A percentile compares a stretch with the other conserved stretches of the same genome.
Evolutionary conservation across 345 rosid genomes (phyloP).

Genomic region (Acer saccharum): DNA sequence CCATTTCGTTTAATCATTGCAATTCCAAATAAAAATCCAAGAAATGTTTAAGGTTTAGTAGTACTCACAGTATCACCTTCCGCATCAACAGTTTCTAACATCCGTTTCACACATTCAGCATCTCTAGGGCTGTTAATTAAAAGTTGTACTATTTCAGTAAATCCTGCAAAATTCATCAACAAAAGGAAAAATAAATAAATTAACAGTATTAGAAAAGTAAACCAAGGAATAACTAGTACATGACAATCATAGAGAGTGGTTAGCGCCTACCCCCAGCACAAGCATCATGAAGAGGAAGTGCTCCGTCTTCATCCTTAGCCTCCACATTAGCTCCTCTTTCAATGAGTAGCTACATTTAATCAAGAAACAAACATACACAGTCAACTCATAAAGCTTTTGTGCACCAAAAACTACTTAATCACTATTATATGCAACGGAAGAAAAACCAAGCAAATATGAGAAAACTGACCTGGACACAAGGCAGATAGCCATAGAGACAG

Average conservation of each 20-base stretch:
- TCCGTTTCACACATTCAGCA: constrained; percentile 55
- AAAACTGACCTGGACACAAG: constrained; percentile 76
- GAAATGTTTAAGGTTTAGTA: constrained; percentile 2
- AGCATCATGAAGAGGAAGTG: constrained; percentile 92
- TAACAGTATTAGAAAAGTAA: not conserved
- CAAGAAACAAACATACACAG: not conserved
- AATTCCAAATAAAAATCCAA: not conserved
- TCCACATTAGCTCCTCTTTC: constrained; percentile 90
- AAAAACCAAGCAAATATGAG: not conserved
- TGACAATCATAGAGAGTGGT: not conserved
- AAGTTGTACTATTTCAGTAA: constrained; percentile 62
- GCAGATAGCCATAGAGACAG: constrained; percentile 82
- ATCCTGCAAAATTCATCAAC: constrained; percentile 45
- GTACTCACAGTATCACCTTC: constrained; percentile 88
- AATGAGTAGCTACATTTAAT: constrained; percentile 57
- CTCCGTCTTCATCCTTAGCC: constrained; percentile 90
- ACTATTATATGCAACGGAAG: not conserved
- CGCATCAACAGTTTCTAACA: constrained; percentile 68
- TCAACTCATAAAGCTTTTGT: not conserved
- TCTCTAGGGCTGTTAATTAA: constrained; percentile 55
- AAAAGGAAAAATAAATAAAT: not conserved
- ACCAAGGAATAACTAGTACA: not conserved
- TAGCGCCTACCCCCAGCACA: constrained; percentile 74
- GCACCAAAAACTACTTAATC: not conserved
- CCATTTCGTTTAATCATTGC: not conserved